Base-by-base conservation (phyloP, 2,329 filamentous ascomycete species). In the Ophiosphaerella narmari region DNA sequence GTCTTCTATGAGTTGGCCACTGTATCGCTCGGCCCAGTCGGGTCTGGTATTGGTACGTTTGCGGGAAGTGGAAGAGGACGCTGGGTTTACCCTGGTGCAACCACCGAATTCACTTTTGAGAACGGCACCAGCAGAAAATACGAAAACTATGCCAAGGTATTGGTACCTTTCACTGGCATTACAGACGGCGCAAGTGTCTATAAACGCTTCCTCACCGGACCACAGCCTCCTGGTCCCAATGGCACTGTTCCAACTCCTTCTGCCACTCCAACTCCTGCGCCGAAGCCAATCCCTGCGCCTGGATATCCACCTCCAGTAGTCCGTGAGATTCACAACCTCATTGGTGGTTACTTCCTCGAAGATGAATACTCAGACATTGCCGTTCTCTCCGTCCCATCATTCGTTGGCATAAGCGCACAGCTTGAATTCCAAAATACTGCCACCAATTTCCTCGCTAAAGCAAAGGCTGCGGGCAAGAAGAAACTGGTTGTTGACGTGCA, bases 401-500 rank as follows among this genome's bases (percentile, higher is more conserved):
- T 79, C 39, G 71, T 74, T 4, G 63, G 68, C 14, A 53, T 58
- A 13, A 48, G 52, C 18, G 50, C 40, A n/a, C 69, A 71, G 11
- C 63, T 71, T 29, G 54, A 61, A 2, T 79, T 79, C 57, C 76
- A 78, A 43, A 56, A 67, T n/a, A 68, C 75, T 21, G 74, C 73
- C 41, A 69, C 66, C 7, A 67, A 73, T 13, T 74, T 79, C 55
- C 71, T 80, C 39, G 65, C 73, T 8, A 67, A 68, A 12, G 77
- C 77, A 32, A 75, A 76, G 48, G 73, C 75, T 8, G 77, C 75
- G 1, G 80, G 79, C 48, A 86, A 84, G 71, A 84, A 77, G 39
- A 84, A 83, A 66, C 77, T 87, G 0, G 79, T 87, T 9, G 73
- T 87, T 26, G 84, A 86, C 56, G 69, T 86, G 5, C 78, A 77